Base-by-base conservation (phyloP, 352 stramenopile genomes). In the Phytophthora sojae region DNA sequence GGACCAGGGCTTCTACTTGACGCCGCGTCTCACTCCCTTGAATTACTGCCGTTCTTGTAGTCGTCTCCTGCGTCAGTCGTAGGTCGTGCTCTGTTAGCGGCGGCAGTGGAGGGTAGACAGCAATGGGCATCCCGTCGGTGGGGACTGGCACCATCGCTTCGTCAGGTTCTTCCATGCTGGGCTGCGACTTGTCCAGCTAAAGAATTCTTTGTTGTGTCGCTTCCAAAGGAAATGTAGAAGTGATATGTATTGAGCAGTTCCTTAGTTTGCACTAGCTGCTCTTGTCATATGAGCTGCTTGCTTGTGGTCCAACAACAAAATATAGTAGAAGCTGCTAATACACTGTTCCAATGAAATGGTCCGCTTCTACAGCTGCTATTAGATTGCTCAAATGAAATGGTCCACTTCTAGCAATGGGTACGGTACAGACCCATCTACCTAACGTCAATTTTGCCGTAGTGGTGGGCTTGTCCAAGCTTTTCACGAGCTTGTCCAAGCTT, bases 1-100 rank as follows among this genome's bases (percentile, higher is more conserved):
- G 52, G 2, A 42, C 65, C 26, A 72, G 62, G 9, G 53, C 64
- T 53, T 71, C 29, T 1, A 71, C 57, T 35, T 71, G 57, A 25
- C 29, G 51, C 11, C 26, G 35, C 7, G 57, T 58, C 11, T 67
- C 64, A n/a, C 8, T 44, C 9, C 12, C 35, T 4, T 44, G 35
- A 44, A 44, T 44, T 44, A 44, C 35, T 14, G 12, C 12, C 12
- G 35, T 44, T 44, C 35, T 44, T 17, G 35, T 44, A 44, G 12
- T 44, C 12, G 35, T 44, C 35, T 44, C 35, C 35, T 44, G 35
- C 35, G 35, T 44, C 35, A 44, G 35, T n/a, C 35, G 35, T 6
- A 44, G 35, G 1, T 44, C 35, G 35, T 44, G 35, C 3, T 44
- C 35, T n/a, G 35, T 44, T 3, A 44, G 35, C 12, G 35, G 12